These are phyloP conservation scores for Tulasnella sp. DNA, from an alignment of 768 basidiomycete species.

Conservation along the genomic window DNA sequence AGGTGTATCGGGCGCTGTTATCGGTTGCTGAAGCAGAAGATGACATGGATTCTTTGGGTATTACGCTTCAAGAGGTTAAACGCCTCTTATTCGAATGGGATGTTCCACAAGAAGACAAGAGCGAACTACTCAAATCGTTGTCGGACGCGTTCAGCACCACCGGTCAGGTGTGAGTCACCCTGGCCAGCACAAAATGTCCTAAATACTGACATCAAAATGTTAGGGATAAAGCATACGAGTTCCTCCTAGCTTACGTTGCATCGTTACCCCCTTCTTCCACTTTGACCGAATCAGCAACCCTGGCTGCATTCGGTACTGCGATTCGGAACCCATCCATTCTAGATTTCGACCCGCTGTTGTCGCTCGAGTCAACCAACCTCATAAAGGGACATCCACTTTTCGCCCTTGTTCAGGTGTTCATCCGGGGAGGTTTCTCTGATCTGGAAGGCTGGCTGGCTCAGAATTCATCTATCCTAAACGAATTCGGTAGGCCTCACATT, in stretches of 20 bases:
- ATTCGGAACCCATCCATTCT: slow-evolving; percentile 55
- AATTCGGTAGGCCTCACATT: slow-evolving; percentile 41
- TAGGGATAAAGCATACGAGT: slow-evolving; percentile 54
- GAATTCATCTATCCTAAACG: slow-evolving; percentile 38
- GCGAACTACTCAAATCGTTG: slow-evolving; percentile 50
- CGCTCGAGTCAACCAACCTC: slow-evolving; percentile 55
- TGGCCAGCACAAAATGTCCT: background rate
- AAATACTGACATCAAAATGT: background rate
- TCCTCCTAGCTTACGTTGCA: slow-evolving; percentile 47
- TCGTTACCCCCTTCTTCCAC: slow-evolving; percentile 46
- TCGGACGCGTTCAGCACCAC: slow-evolving; percentile 46
- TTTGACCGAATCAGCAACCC: slow-evolving; percentile 39
- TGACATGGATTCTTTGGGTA: slow-evolving; percentile 48
- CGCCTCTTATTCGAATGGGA: slow-evolving; percentile 71
- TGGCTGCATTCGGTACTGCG: slow-evolving; percentile 49
- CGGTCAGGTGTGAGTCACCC: slow-evolving; percentile 43
- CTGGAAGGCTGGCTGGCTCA: slow-evolving; percentile 47
- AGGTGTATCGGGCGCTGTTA: slow-evolving; percentile 52
- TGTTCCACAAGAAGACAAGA: slow-evolving; percentile 47
- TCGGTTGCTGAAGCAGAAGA: slow-evolving; percentile 45
- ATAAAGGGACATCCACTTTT: slow-evolving; percentile 60
- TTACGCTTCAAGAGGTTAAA: slow-evolving; percentile 50
- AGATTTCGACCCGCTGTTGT: slow-evolving; percentile 72
- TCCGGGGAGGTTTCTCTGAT: slow-evolving; percentile 48
- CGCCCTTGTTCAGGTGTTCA: slow-evolving; percentile 61